Percentiles rank a stretch among this genome's conserved stretches.
Evolutionary conservation across 768 basidiomycete genomes (phyloP).

Genomic region (Amanita inopinata): DNA sequence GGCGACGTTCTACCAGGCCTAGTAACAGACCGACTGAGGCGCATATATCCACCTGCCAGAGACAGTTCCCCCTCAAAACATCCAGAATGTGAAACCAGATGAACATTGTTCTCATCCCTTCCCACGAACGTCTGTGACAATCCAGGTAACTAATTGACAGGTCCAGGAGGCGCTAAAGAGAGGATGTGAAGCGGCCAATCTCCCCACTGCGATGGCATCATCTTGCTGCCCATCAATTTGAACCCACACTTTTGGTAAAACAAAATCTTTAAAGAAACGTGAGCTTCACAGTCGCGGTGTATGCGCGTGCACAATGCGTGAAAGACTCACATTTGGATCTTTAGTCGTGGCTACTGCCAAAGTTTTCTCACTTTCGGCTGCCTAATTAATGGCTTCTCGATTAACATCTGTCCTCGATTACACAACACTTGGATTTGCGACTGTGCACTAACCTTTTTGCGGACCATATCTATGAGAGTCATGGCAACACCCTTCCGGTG

Average conservation of each 20-base stretch:
- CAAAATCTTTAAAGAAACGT: slow-evolving; percentile 15
- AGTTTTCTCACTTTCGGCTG: slow-evolving; percentile 10
- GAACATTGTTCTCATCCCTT: too few species aligned
- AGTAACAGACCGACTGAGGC: too few species aligned
- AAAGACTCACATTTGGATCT: slow-evolving; percentile 15
- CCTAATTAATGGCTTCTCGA: slow-evolving; percentile 13
- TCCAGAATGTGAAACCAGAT: too few species aligned
- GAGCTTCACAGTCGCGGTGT: slow-evolving; percentile 1
- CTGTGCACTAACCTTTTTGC: slow-evolving; percentile 16
- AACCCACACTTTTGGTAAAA: slow-evolving; percentile 16
- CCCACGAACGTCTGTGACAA: too few species aligned
- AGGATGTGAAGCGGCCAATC: slow-evolving; percentile 20
- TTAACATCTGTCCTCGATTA: not conserved
- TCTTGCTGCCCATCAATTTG: slow-evolving; percentile 13
- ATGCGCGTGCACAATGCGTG: not conserved
- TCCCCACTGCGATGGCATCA: slow-evolving; percentile 18
- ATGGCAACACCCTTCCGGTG: slow-evolving; percentile 18
- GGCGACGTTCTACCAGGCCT: too few species aligned
- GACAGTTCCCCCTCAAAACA: too few species aligned
- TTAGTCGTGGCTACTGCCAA: slow-evolving; percentile 15
- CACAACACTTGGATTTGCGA: not conserved
- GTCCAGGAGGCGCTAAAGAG: slow-evolving; percentile 14
- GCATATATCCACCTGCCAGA: too few species aligned
- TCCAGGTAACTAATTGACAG: too few species aligned
- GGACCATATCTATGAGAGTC: slow-evolving; percentile 18